Percentiles rank a stretch among this genome's conserved stretches.
Evolutionary conservation across 768 basidiomycete species (phyloP).

Genomic region (Neoboletus brunneissimus): DNA sequence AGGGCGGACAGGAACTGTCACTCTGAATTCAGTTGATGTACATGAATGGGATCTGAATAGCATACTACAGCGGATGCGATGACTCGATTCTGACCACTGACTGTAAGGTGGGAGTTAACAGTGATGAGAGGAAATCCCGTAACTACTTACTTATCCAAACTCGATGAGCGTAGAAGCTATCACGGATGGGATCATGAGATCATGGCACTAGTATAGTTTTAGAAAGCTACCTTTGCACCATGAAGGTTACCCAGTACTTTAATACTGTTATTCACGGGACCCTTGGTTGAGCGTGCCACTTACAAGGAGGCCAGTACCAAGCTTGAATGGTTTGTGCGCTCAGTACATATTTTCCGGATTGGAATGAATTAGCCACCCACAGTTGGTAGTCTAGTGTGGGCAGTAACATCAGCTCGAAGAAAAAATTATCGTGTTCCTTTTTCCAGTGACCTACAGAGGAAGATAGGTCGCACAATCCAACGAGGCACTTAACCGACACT

Average conservation of each 20-base stretch:
- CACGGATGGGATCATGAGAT: neutral
- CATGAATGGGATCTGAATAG: neutral
- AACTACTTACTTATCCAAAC: neutral
- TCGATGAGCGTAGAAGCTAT: neutral
- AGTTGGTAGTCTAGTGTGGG: neutral
- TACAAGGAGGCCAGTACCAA: neutral
- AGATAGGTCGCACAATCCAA: neutral
- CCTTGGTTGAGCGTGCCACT: neutral
- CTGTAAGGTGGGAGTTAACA: neutral
- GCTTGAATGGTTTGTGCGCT: neutral
- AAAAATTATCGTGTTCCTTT: neutral
- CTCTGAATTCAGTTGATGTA: neutral
- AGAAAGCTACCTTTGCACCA: neutral
- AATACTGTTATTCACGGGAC: neutral
- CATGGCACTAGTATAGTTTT: neutral
- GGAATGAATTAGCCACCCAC: neutral
- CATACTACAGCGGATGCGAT: neutral
- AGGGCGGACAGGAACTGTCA: constrained; percentile 5
- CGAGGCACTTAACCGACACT: constrained; percentile 5
- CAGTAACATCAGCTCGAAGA: neutral
- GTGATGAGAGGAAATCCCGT: neutral
- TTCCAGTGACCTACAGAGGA: constrained; percentile 5
- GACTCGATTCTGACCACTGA: neutral
- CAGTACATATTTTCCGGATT: neutral
- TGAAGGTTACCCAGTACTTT: neutral